These are phyloP conservation scores for Metarhizium rileyi DNA, from an alignment of 2,329 filamentous ascomycete genomes.

Conservation along the genomic window DNA sequence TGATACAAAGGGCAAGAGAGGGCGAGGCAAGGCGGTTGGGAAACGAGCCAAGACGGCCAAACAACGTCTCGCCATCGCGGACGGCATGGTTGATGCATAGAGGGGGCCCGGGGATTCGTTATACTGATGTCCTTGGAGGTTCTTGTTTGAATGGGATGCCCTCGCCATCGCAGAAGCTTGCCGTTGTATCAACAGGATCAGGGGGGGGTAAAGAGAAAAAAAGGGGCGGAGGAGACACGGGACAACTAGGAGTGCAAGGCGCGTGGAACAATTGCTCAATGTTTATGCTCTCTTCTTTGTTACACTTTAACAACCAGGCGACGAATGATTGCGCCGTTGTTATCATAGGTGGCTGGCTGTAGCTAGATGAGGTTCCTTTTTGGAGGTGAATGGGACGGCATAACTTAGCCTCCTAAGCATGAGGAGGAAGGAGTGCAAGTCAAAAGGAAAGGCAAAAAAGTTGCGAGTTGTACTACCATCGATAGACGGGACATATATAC, in stretches of 20 bases:
- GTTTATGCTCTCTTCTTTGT: background rate
- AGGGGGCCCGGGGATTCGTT: background rate
- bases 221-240: no score
- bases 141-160: background rate
- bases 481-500: conserved; percentile 14
- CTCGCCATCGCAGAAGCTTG: background rate
- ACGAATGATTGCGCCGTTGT: background rate
- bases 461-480: conserved; percentile 17
- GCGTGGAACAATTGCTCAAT: background rate
- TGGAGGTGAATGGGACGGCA: background rate
- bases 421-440: conserved; percentile 3
- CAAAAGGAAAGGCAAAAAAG: conserved; percentile 8
- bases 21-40: conserved; percentile 39
- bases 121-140: background rate
- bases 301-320: background rate
- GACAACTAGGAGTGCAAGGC: conserved; percentile 3
- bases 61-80: conserved; percentile 58
- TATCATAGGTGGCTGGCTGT: background rate
- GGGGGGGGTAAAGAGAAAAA: no score
- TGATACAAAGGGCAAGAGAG: conserved; percentile 40
- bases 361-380: background rate
- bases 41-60: conserved; percentile 58
- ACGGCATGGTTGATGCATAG: conserved; percentile 36
- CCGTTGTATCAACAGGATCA: conserved; percentile 5
- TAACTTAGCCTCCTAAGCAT: background rate